A percentile compares a stretch with the other conserved stretches of the same genome.
Evolutionary conservation across 345 rosid species (phyloP).

Genomic region (Melaleuca alternifolia): DNA sequence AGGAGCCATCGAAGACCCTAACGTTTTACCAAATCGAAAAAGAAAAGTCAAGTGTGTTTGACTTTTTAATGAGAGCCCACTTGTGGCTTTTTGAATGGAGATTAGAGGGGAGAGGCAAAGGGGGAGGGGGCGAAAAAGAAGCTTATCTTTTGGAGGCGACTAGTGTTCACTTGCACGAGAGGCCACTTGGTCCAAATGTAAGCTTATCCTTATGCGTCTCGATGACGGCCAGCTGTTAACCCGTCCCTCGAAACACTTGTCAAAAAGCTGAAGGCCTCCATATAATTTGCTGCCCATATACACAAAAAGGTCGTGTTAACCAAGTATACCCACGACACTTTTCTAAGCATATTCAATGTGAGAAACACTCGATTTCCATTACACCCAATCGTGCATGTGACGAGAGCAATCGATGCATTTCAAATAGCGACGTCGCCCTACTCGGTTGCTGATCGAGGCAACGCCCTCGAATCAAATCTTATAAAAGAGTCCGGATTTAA

Average conservation of each 20-base stretch:
- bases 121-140: neutral
- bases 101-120: neutral
- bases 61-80: neutral
- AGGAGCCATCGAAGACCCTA: neutral
- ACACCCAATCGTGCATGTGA: neutral
- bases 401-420: neutral
- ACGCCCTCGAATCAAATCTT: neutral
- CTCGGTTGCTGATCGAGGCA: too few species aligned
- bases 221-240: neutral
- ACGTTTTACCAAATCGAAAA: neutral
- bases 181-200: neutral
- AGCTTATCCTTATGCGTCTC: neutral
- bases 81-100: neutral
- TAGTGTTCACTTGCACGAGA: neutral
- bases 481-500: neutral
- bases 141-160: neutral
- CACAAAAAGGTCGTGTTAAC: neutral
- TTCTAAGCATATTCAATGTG: neutral
- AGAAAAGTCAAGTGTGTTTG: conserved; percentile 2
- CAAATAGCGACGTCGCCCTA: neutral
- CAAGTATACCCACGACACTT: neutral
- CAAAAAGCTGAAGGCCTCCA: neutral
- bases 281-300: neutral
- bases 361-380: neutral
- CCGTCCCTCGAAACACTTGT: neutral